Evolutionary conservation across 495 filamentous ascomycete genomes (phyloP).

Genomic region (Tuber aestivum): DNA sequence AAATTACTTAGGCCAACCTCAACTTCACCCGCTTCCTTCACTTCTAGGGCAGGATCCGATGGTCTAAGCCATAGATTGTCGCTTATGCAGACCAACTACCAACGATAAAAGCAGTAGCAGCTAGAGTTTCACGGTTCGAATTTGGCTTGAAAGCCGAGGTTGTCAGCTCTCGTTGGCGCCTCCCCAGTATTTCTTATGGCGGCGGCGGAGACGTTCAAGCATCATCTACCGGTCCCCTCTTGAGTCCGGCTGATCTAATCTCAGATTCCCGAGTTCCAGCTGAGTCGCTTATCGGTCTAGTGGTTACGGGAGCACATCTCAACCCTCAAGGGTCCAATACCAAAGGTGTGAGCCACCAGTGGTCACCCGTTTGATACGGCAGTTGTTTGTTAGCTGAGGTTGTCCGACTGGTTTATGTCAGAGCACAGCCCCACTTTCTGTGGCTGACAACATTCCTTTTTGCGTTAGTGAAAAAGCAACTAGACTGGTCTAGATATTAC

Average conservation of each 20-base stretch:
- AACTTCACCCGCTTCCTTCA: no score
- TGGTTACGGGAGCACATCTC: not conserved
- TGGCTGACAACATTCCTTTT: no score
- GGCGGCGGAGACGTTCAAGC: not conserved
- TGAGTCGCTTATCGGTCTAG: not conserved
- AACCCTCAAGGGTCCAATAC: not conserved
- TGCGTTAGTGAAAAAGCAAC: no score
- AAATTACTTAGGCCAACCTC: not conserved
- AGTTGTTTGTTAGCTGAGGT: not conserved
- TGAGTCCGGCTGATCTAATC: not conserved
- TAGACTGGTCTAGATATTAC: no score
- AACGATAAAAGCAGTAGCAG: not conserved
- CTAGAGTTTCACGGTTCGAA: not conserved
- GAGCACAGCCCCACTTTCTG: not conserved
- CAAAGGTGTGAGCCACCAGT: not conserved
- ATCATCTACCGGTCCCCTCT: not conserved
- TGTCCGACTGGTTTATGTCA: not conserved
- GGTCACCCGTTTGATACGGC: not conserved
- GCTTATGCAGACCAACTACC: not conserved
- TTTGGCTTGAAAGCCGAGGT: not conserved
- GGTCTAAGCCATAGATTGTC: not conserved
- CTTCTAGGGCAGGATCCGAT: not conserved
- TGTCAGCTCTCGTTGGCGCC: not conserved
- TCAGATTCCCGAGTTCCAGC: not conserved
- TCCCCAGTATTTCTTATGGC: not conserved